Conservation (phyloP, 2,329 filamentous ascomycete genomes). For the Diplodia intermedia region DNA sequence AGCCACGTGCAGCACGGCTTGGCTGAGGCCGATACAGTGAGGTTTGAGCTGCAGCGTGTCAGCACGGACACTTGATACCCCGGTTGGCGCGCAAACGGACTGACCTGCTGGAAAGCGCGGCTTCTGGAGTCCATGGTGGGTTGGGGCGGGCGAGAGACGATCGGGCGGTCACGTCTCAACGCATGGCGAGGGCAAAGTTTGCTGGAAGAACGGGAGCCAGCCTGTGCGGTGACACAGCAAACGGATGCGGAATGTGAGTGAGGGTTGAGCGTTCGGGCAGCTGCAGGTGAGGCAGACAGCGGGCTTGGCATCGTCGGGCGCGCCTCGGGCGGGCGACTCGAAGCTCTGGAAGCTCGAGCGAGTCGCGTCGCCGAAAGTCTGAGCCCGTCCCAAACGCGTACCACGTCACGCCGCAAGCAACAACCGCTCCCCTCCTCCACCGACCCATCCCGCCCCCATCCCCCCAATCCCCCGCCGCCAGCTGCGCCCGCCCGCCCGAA, state of each 20-base stretch:
- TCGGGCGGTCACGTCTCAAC: background rate
- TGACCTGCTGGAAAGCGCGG: conserved; percentile 49
- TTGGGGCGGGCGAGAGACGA: background rate
- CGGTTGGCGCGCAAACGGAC: conserved; percentile 20
- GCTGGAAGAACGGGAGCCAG: background rate
- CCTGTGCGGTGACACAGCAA: background rate
- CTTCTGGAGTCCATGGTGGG: conserved; percentile 39
- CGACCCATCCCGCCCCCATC: conserved; percentile 13
- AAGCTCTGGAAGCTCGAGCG: conserved; percentile 25
- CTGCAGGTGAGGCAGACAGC: background rate
- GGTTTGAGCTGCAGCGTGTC: conserved; percentile 59
- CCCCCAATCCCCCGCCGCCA: conserved; percentile 5
- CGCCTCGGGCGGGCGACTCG: background rate
- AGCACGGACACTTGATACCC: conserved; percentile 33
- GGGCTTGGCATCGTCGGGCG: conserved; percentile 22
- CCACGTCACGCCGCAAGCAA: conserved; percentile 29
- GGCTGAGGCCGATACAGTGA: conserved; percentile 64
- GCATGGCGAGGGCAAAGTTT: background rate
- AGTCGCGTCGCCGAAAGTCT: conserved; percentile 32
- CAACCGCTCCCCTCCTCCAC: conserved; percentile 16
- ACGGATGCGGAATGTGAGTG: background rate
- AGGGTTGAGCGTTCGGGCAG: background rate
- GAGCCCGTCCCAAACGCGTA: conserved; percentile 31
- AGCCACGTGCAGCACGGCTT: conserved; percentile 59
- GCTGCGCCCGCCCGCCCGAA: background rate